Percentiles rank a stretch among this genome's conserved stretches.
These are phyloP conservation scores for Rhodotorula taiwanensis DNA, from an alignment of 768 basidiomycete genomes.

Conservation along the genomic window DNA sequence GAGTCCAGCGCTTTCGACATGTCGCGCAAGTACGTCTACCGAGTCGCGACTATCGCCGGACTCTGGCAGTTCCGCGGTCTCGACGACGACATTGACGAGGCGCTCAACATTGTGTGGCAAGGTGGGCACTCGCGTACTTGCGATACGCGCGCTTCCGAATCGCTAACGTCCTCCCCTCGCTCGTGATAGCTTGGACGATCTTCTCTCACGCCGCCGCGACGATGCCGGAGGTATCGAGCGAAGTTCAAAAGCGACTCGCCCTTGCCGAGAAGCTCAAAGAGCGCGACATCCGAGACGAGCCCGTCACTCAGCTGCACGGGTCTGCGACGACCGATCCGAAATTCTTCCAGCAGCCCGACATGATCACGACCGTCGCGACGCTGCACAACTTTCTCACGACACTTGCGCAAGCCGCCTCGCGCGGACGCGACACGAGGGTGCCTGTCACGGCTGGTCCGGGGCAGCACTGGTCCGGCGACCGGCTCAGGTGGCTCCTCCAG, in stretches of 20 bases:
- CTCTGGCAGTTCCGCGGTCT: constrained; percentile 10
- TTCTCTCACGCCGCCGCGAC: constrained; percentile 2
- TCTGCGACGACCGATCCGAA: no score
- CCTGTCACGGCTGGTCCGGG: background rate
- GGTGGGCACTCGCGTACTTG: background rate
- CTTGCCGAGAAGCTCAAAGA: no score
- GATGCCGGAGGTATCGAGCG: background rate
- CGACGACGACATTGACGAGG: constrained; percentile 7
- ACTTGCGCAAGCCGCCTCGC: background rate
- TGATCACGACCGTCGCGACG: background rate
- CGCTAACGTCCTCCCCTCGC: background rate
- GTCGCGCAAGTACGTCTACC: background rate
- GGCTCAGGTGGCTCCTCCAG: constrained; percentile 5
- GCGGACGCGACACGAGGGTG: background rate
- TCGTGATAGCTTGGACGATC: background rate
- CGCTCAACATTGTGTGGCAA: constrained; percentile 4
- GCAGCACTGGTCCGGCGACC: background rate
- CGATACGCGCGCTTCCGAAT: no score
- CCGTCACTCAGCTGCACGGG: no score
- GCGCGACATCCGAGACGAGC: no score
- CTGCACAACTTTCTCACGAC: background rate
- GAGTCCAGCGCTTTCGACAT: background rate
- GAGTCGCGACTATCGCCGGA: constrained; percentile 3
- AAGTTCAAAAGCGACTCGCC: no score
- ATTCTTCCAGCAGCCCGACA: background rate